Evolutionary conservation across 1,139 yeast species (phyloP), one percentile per base, ranked within the genome.

Genomic region (Sugiyamaella sp.): DNA sequence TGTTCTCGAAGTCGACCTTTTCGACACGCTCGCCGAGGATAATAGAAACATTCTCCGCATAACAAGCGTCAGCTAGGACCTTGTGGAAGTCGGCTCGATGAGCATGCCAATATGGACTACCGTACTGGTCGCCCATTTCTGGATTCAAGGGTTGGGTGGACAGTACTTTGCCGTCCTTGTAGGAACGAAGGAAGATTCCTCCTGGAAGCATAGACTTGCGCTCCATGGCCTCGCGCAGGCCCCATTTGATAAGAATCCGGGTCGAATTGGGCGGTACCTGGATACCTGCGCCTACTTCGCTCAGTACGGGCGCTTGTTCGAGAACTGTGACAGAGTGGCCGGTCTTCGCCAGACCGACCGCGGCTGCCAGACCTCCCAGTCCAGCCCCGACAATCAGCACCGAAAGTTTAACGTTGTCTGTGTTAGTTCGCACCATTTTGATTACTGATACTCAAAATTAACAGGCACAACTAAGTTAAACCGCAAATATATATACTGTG

Each of bases 241-340:
- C 74, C 57, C 66, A 61, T n/a, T 62, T 56, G 46, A 63, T 58
- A 24, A 70, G 57, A 25, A 71, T 62, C 27, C 66, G 59, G 20
- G 66, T 57, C n/a, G 72, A 64, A 40, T 69, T 69, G 14, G 74
- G 74, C 5, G 73, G 74, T 27, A 70, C 64, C 59, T 71, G 74
- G 48, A 71, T 70, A 24, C 74, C 74, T 8, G 76, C 77, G 10
- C 77, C 77, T 9, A 73, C 74, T 60, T 73, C 77, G n/a, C 74
- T 73, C n/a, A 71, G 61, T 42, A 58, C 63, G 38, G 62, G 60
- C 21, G 74, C 71, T 37, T 70, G 64, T 59, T 73, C 77, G 35
- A 70, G 64, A 16, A 73, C 62, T 12, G 60, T 62, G 10, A 73
- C 77, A 33, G 63, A 59, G 57, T 74, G 76, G 21, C 76, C 77